A percentile compares a stretch with the other conserved stretches of the same genome.
Evolutionary conservation across 2,329 filamentous ascomycete species (phyloP).

Genomic region (Tolypocladium sp.): DNA sequence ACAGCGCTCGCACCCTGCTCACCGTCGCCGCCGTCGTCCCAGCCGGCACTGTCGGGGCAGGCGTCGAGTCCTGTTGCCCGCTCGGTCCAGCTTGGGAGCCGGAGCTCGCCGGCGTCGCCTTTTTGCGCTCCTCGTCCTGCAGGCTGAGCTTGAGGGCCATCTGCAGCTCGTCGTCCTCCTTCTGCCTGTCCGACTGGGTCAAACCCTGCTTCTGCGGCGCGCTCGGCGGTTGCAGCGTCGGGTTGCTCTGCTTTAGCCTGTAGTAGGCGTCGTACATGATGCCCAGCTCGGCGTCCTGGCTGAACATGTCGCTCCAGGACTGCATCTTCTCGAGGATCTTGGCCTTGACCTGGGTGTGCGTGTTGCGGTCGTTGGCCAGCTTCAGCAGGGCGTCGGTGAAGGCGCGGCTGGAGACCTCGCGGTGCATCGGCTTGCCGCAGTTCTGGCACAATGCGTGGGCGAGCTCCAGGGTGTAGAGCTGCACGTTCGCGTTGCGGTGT

Average conservation of each 20-base stretch:
- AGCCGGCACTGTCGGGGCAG: conserved; percentile 52
- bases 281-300: conserved; percentile 77
- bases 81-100: conserved; percentile 22
- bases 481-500: conserved; percentile 91
- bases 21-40: conserved; percentile 95
- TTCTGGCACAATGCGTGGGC: conserved; percentile 89
- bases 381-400: conserved; percentile 91
- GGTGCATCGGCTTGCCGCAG: conserved; percentile 77
- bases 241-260: conserved; percentile 76
- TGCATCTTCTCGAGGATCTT: conserved; percentile 97
- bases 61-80: conserved; percentile 30
- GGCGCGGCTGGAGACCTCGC: conserved; percentile 80
- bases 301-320: conserved; percentile 94
- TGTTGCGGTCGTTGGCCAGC: conserved; percentile 88
- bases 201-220: conserved; percentile 90
- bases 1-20: conserved; percentile 84
- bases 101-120: conserved; percentile 28
- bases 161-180: conserved; percentile 94
- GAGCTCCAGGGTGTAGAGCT: conserved; percentile 90
- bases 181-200: conserved; percentile 80
- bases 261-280: conserved; percentile 96
- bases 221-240: conserved; percentile 81
- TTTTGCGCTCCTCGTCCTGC: conserved; percentile 69
- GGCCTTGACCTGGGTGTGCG: conserved; percentile 89
- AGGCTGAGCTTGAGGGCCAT: conserved; percentile 90